Evolutionary conservation across 768 basidiomycete genomes (phyloP).

Genomic region (Boletellus emodensis): DNA sequence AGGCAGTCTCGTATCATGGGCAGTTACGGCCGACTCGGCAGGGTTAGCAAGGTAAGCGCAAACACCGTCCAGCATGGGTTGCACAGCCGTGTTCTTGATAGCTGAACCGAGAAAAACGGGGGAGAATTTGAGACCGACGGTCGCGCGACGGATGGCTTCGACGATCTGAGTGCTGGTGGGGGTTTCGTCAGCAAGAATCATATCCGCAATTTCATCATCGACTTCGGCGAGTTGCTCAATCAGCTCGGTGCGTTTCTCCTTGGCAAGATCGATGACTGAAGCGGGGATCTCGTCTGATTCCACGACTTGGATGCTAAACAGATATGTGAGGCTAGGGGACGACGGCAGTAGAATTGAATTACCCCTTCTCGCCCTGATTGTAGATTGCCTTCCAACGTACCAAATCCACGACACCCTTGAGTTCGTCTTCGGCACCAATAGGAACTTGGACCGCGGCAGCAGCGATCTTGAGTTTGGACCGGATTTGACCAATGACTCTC

Average conservation of each 20-base stretch:
- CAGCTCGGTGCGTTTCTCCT: conserved; percentile 83
- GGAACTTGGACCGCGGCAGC: conserved; percentile 96
- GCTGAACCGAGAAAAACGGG: conserved; percentile 98
- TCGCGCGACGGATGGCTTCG: conserved; percentile 84
- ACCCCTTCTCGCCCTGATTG: conserved; percentile 95
- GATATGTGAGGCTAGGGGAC: not conserved
- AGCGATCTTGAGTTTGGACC: conserved; percentile 84
- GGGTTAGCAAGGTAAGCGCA: conserved; percentile 95
- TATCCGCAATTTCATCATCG: conserved; percentile 91
- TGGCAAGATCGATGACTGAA: conserved; percentile 66
- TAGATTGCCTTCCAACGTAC: conserved; percentile 94
- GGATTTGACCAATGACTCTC: conserved; percentile 89
- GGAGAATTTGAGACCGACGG: conserved; percentile 83
- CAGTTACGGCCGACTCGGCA: conserved; percentile 69
- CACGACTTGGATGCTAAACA: conserved; percentile 63
- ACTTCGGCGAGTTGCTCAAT: conserved; percentile 96
- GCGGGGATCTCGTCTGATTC: conserved; percentile 87
- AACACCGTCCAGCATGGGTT: conserved; percentile 90
- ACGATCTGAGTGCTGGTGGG: conserved; percentile 73
- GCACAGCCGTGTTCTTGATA: conserved; percentile 94
- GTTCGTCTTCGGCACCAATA: conserved; percentile 83
- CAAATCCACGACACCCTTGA: conserved; percentile 90
- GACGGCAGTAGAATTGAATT: conserved; percentile 19
- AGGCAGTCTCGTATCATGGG: conserved; percentile 77
- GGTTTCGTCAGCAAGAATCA: conserved; percentile 79